These are phyloP conservation scores for Ophiosphaerella korrae DNA, from an alignment of 2,329 filamentous ascomycete species.

Conservation along the genomic window DNA sequence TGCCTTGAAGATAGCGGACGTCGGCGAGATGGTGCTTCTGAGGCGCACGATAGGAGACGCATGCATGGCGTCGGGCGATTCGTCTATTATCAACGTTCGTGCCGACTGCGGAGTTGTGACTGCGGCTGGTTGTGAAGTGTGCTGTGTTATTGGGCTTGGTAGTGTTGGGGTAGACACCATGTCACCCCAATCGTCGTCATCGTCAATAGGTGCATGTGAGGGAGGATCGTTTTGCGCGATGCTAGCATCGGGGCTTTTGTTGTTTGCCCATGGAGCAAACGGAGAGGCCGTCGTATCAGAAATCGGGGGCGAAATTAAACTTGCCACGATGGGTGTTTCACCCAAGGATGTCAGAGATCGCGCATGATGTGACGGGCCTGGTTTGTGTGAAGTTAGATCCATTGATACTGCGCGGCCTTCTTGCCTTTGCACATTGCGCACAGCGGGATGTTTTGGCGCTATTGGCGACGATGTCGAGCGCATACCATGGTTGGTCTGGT, in stretches of 20 bases:
- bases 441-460: conserved; percentile 16
- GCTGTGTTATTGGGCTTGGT: conserved; percentile 20
- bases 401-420: conserved; percentile 26
- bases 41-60: conserved; percentile 41
- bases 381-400: conserved; percentile 19
- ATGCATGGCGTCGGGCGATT: conserved; percentile 26
- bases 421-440: conserved; percentile 22
- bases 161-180: conserved; percentile 45
- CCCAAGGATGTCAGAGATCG: conserved; percentile 15
- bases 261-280: conserved; percentile 21
- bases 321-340: conserved; percentile 24
- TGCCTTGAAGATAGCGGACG: conserved; percentile 37
- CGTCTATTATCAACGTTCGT: conserved; percentile 9
- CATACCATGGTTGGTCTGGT: conserved; percentile 17
- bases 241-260: conserved; percentile 19
- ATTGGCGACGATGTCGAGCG: conserved; percentile 24
- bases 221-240: conserved; percentile 5
- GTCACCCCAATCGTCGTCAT: conserved; percentile 48
- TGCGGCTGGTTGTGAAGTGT: conserved; percentile 14
- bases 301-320: conserved; percentile 12
- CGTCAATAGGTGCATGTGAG: conserved; percentile 15
- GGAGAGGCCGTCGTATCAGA: conserved; percentile 5
- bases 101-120: conserved; percentile 16
- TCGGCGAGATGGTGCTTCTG: conserved; percentile 39
- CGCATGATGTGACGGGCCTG: conserved; percentile 15